phyloP scores from a whole-genome alignment of 306 rosid species.

The Acmispon strigosus region DNA sequence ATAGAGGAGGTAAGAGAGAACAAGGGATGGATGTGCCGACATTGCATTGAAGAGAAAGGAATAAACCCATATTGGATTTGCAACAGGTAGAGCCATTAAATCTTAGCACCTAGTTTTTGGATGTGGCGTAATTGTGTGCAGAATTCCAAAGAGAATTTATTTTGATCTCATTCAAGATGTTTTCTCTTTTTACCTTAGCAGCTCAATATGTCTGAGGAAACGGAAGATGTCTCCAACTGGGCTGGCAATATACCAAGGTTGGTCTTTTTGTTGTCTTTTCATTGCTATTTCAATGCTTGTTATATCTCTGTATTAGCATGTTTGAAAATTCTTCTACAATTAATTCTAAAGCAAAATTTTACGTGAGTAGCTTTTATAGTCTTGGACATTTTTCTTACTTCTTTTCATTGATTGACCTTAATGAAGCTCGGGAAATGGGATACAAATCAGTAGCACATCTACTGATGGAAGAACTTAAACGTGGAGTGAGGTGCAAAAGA shows the following conservation, averaged over 20 bases:
- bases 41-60: slow-evolving; percentile 66
- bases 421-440: slow-evolving; percentile 52
- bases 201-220: slow-evolving; percentile 60
- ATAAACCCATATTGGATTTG: slow-evolving; percentile 64
- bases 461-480: slow-evolving; percentile 58
- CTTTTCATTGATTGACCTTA: neutral
- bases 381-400: neutral
- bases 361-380: neutral
- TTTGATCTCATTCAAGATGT: slow-evolving; percentile 10
- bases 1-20: slow-evolving; percentile 56
- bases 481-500: slow-evolving; percentile 17
- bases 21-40: slow-evolving; percentile 80
- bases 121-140: neutral
- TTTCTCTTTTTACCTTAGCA: slow-evolving; percentile 8
- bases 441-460: slow-evolving; percentile 68
- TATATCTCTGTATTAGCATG: neutral
- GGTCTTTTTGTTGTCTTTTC: neutral
- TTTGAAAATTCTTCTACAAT: too few relatives aligned
- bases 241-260: slow-evolving; percentile 55
- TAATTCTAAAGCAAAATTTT: too few relatives aligned
- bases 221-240: slow-evolving; percentile 68
- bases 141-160: neutral
- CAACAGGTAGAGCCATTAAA: slow-evolving; percentile 51
- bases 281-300: neutral
- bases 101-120: neutral